Evolutionary conservation across 1,284 basidiomycete species (phyloP).

Genomic region (Rhizoctonia solani): DNA sequence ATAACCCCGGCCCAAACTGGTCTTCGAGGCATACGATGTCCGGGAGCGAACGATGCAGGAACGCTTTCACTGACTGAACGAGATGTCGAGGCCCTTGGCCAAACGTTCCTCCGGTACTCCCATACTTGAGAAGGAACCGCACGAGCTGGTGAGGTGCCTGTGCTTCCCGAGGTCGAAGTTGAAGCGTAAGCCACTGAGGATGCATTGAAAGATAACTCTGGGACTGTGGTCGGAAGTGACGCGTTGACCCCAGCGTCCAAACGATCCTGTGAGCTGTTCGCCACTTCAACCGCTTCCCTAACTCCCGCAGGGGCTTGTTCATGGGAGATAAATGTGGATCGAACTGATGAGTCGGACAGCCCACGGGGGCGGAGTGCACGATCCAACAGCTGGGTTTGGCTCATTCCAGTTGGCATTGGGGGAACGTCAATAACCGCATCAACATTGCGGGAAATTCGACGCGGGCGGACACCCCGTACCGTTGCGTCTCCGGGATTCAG

Average conservation of each 20-base stretch:
- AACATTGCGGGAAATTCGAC: slow-evolving; percentile 62
- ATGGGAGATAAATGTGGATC: slow-evolving; percentile 68
- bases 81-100: background rate
- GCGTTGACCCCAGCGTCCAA: background rate
- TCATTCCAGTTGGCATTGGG: slow-evolving; percentile 42
- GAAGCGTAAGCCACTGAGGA: slow-evolving; percentile 4
- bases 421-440: slow-evolving; percentile 75
- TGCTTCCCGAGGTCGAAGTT: slow-evolving; percentile 19
- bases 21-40: slow-evolving; percentile 3
- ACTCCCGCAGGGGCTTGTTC: slow-evolving; percentile 37
- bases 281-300: slow-evolving; percentile 4
- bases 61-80: slow-evolving; percentile 19
- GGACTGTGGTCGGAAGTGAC: slow-evolving; percentile 4
- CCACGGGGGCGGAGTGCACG: slow-evolving; percentile 76
- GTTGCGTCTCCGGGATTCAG: slow-evolving; percentile 40
- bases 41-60: slow-evolving; percentile 1
- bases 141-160: slow-evolving; percentile 20
- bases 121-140: slow-evolving; percentile 1
- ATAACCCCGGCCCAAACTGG: slow-evolving; percentile 12
- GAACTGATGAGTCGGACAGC: slow-evolving; percentile 87
- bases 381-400: slow-evolving; percentile 52
- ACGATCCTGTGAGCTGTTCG: background rate
- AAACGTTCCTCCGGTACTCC: background rate
- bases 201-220: background rate
- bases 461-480: slow-evolving; percentile 41